Evolutionary conservation across 306 rosid genomes (phyloP).

Genomic region (Hippophae tibetana): DNA sequence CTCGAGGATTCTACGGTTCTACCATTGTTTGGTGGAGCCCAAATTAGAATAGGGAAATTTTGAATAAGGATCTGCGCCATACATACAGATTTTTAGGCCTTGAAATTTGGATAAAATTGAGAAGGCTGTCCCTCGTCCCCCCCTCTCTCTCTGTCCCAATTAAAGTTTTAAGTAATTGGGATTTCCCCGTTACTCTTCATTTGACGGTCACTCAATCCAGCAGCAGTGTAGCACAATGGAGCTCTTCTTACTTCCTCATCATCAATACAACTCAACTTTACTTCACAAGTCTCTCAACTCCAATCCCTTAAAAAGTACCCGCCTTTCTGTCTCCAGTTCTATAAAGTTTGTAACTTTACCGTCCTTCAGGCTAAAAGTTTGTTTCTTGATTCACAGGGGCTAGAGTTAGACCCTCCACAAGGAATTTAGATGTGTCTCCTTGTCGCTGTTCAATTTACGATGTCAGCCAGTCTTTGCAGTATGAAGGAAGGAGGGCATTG

Average conservation of each 20-base stretch:
- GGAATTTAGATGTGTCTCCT: conserved; percentile 25
- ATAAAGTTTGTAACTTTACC: not conserved
- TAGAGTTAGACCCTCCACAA: conserved; percentile 26
- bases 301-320: conserved; percentile 38
- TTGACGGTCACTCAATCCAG: conserved; percentile 18
- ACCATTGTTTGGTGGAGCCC: not conserved
- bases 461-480: conserved; percentile 22
- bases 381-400: conserved; percentile 36
- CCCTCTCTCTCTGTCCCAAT: conserved; percentile 11
- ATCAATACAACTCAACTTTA: conserved; percentile 29
- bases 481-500: conserved; percentile 71
- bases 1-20: no score
- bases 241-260: conserved; percentile 42
- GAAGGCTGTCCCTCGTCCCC: conserved; percentile 38
- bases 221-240: conserved; percentile 26
- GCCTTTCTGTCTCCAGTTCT: conserved; percentile 20
- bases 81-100: not conserved
- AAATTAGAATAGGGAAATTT: not conserved
- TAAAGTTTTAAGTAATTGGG: conserved; percentile 4
- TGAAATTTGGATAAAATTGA: conserved; percentile 54
- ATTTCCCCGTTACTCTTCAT: conserved; percentile 6
- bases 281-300: conserved; percentile 39
- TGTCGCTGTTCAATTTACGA: conserved; percentile 41
- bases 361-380: conserved; percentile 19
- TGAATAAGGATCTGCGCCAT: not conserved